Conservation (phyloP, 2,329 filamentous ascomycete genomes). For the Xylariales sp. region DNA sequence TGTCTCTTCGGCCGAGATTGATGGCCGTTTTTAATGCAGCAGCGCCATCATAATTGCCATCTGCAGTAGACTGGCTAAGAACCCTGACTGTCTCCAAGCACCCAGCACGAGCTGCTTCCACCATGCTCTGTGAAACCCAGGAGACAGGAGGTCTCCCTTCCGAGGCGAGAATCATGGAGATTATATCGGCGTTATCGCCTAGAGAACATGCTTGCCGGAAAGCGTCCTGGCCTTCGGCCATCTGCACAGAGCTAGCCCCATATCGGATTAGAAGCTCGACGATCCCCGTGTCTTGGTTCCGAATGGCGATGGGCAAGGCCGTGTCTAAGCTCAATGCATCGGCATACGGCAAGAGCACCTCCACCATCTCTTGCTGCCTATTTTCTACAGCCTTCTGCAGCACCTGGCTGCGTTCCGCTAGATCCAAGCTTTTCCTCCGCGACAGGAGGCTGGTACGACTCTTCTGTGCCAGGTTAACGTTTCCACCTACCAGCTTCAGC, state of each 20-base stretch:
- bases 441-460: constrained; percentile 43
- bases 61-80: constrained; percentile 47
- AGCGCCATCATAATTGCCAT: constrained; percentile 47
- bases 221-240: constrained; percentile 45
- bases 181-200: constrained; percentile 39
- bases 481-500: constrained; percentile 43
- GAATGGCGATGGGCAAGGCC: constrained; percentile 45
- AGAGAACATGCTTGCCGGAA: constrained; percentile 47
- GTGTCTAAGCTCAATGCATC: constrained; percentile 46
- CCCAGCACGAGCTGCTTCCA: constrained; percentile 44
- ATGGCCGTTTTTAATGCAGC: constrained; percentile 49
- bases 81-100: constrained; percentile 46
- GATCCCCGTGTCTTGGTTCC: constrained; percentile 35
- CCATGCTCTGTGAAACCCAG: constrained; percentile 45
- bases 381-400: constrained; percentile 47
- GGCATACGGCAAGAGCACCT: constrained; percentile 49
- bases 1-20: constrained; percentile 43
- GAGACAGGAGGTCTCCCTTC: constrained; percentile 38
- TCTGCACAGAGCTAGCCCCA: constrained; percentile 44
- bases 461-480: constrained; percentile 44
- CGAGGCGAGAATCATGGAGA: constrained; percentile 45
- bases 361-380: constrained; percentile 47
- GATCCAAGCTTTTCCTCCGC: constrained; percentile 45
- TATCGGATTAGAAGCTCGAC: constrained; percentile 45
- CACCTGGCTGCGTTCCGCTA: constrained; percentile 45